phyloP scores from a whole-genome alignment of 345 rosid species.

The Linum trigynum region DNA sequence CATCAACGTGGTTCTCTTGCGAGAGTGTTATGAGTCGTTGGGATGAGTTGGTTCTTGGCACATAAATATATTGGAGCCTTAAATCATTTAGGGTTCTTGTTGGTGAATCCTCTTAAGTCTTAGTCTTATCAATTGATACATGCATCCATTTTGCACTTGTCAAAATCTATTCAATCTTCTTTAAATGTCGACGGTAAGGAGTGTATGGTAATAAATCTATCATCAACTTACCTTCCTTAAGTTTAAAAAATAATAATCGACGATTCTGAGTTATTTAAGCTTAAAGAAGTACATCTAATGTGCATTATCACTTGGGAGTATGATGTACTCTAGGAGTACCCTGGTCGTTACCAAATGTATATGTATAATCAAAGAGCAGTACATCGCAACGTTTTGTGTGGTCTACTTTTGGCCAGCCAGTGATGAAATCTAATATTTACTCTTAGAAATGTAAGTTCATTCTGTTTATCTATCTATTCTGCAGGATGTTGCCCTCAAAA shows the following conservation, averaged over 20 bases:
- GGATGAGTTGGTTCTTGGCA: not conserved
- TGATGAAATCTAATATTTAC: not conserved
- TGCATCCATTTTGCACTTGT: too few species aligned
- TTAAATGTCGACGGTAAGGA: not conserved
- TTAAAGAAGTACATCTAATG: too few species aligned
- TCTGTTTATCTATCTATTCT: slow-evolving; percentile 10
- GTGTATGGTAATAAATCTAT: not conserved
- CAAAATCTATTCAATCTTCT: too few species aligned
- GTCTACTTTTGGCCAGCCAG: not conserved
- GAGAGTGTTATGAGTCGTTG: not conserved
- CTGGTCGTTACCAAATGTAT: not conserved
- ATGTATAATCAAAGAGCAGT: not conserved
- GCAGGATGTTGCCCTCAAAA: slow-evolving; percentile 80
- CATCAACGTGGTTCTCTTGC: not conserved
- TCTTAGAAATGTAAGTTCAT: not conserved
- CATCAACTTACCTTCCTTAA: not conserved
- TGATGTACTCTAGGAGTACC: too few species aligned
- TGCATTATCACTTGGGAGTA: too few species aligned
- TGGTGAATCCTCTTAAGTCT: not conserved
- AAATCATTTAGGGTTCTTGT: not conserved
- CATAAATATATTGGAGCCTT: not conserved
- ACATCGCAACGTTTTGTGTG: not conserved
- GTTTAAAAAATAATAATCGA: too few species aligned
- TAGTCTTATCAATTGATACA: not conserved
- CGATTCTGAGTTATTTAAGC: too few species aligned